A percentile compares a stretch with the other conserved stretches of the same genome.
Evolutionary conservation across 2,329 filamentous ascomycete species (phyloP).

Genomic region (Hymenoscyphus salicellus): DNA sequence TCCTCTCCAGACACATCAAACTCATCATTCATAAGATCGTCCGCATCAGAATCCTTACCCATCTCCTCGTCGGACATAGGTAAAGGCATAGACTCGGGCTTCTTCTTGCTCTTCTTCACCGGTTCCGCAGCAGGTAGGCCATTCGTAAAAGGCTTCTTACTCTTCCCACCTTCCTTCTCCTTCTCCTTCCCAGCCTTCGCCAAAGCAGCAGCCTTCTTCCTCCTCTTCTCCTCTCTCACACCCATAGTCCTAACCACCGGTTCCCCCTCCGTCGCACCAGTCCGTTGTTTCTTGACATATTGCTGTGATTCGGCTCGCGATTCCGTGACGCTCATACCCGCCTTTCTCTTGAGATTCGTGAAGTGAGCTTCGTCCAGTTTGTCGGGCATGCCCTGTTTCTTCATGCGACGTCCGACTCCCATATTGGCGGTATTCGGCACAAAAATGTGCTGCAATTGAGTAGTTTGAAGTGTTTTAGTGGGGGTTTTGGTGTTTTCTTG

Average conservation of each 20-base stretch:
- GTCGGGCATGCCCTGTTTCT: slow-evolving; percentile 87
- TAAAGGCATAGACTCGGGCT: slow-evolving; percentile 43
- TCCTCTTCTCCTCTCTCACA: slow-evolving; percentile 44
- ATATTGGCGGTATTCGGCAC: slow-evolving; percentile 50
- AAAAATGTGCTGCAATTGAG: background rate
- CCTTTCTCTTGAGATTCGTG: slow-evolving; percentile 82
- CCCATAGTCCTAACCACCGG: slow-evolving; percentile 25
- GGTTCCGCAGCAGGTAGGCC: slow-evolving; percentile 33
- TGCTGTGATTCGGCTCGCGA: slow-evolving; percentile 47
- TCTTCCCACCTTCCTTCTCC: slow-evolving; percentile 32
- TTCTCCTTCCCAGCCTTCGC: slow-evolving; percentile 40
- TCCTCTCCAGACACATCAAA: slow-evolving; percentile 38
- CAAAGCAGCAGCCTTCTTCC: slow-evolving; percentile 43
- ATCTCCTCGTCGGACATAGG: slow-evolving; percentile 41
- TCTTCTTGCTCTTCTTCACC: slow-evolving; percentile 36
- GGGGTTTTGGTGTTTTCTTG: slow-evolving; percentile 3
- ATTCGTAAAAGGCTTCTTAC: slow-evolving; percentile 39
- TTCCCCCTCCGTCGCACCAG: slow-evolving; percentile 44
- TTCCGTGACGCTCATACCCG: slow-evolving; percentile 62
- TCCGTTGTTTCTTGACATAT: slow-evolving; percentile 60
- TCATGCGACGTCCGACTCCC: slow-evolving; percentile 89
- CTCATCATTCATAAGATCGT: slow-evolving; percentile 46
- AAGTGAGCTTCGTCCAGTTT: slow-evolving; percentile 77
- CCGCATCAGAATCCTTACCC: slow-evolving; percentile 46
- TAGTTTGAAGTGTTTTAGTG: background rate